Conservation (phyloP, 306 rosid species). For the cucumber (Cucumis sativus) region Cucumber_9930_V3 NC_026659.2:21439501-21440000, state of each 20-base stretch:
- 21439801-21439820: neutral
- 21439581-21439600: neutral
- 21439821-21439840: neutral
- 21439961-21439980: too few relatives aligned
- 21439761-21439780: neutral
- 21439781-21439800: neutral
- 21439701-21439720: neutral
- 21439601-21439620: conserved; percentile 8
- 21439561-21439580: neutral
- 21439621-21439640: neutral
- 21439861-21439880: neutral
- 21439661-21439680: neutral
- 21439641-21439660: neutral
- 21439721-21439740: too few relatives aligned
- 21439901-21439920: too few relatives aligned
- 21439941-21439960: too few relatives aligned
- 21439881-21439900: too few relatives aligned
- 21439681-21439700: neutral
- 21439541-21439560: neutral
- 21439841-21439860: neutral
- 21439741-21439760: too few relatives aligned
- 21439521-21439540: neutral
- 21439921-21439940: too few relatives aligned
- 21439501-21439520: neutral
- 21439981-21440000: too few relatives aligned